phyloP scores from a whole-genome alignment of 164 flowering plant genomes.

The Berberis thunbergii region DNA sequence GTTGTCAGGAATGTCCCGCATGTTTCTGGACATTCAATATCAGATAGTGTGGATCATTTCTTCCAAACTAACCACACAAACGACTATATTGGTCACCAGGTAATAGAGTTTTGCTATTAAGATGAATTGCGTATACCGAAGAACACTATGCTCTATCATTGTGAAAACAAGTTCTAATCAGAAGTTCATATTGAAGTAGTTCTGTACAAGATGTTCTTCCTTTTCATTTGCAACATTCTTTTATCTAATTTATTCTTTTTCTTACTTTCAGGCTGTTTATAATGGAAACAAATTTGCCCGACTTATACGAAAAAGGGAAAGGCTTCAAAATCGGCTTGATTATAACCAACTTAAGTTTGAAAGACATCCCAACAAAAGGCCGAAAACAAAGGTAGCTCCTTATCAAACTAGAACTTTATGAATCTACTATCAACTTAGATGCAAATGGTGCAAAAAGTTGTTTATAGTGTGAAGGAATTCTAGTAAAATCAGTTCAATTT shows the following conservation, averaged over 20 bases:
- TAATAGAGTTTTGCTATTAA: conserved; percentile 9
- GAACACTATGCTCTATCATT: no score
- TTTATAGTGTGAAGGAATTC: no score
- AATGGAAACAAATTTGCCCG: conserved; percentile 83
- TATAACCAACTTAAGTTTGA: conserved; percentile 76
- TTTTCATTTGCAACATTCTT: not conserved
- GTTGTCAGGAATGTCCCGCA: conserved; percentile 77
- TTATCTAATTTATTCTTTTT: not conserved
- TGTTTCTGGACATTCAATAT: conserved; percentile 55
- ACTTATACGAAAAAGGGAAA: conserved; percentile 55
- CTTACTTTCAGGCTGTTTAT: conserved; percentile 60
- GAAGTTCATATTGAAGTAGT: no score
- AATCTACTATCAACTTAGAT: not conserved
- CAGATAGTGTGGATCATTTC: conserved; percentile 76
- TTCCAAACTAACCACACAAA: conserved; percentile 76
- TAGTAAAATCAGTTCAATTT: not conserved
- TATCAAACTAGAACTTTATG: not conserved
- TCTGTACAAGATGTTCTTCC: no score
- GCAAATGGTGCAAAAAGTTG: no score
- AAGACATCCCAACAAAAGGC: conserved; percentile 73
- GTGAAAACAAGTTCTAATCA: no score
- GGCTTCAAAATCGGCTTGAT: conserved; percentile 80
- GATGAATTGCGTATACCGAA: no score
- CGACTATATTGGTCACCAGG: conserved; percentile 87
- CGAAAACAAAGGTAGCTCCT: conserved; percentile 51